Evolutionary conservation across 306 rosid species (phyloP), one percentile per base, ranked within the genome.

Genomic region (Trifolium subterraneum): DNA sequence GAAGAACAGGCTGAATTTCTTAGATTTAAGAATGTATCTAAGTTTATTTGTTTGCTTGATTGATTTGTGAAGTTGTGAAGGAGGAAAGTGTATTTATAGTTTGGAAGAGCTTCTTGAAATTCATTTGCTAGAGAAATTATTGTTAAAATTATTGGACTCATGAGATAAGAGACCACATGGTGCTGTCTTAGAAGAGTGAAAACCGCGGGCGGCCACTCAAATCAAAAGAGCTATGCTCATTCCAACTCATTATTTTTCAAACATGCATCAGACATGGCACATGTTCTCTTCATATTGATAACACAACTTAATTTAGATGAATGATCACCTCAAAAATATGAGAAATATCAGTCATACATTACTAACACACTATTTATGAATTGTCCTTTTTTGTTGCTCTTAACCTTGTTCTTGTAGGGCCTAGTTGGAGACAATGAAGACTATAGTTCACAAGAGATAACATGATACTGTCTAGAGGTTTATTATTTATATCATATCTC

Each of bases 161-260:
- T 64, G 74, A 33, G 74, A 27, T 8, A 35, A 50, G 27, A 33
- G 59, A 51, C 74, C 76, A 80, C 76, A 68, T 68, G 84, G 61
- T 10, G 2, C 18, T 74, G 76, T 51, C 80, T 69, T 13, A n/a
- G 66, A 22, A 71, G 67, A 54, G 16, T 54, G 55, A 10, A 69
- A 69, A 44, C 50, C 23, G 9, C 39, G 33, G 33, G 33, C 6
- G 33, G 33, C 33, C 33, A 29, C 33, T 4, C 33, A 29, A 29
- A 29, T 29, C 6, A 4, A 29, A 29, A 29, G 33, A 29, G 33
- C 33, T 29, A 29, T 29, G 33, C 33, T 29, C 33, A 29, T 29
- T 29, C 33, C 33, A 29, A 4, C 33, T 29, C 33, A 29, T 4
- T 29, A 29, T 3, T 29, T 29, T 29, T 4, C 6, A 29, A 4